Conservation (phyloP, 2,329 filamentous ascomycete species). For the Fusarium euwallaceae region DNA sequence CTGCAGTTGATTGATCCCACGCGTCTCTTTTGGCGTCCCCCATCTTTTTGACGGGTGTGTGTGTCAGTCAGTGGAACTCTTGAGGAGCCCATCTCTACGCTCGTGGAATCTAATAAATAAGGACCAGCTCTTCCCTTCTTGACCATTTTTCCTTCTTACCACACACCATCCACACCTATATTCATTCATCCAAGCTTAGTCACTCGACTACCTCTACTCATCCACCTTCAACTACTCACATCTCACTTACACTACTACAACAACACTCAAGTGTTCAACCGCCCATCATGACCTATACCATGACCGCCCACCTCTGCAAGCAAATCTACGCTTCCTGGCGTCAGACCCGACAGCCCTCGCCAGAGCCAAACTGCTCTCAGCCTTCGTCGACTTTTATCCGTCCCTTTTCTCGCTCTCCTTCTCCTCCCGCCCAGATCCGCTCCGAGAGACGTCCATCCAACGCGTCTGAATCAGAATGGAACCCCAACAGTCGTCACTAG, state of each 20-base stretch:
- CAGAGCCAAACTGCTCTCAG: conserved; percentile 49
- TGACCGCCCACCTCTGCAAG: conserved; percentile 72
- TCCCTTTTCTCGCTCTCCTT: conserved; percentile 45
- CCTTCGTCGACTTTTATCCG: conserved; percentile 44
- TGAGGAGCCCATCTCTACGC: neutral
- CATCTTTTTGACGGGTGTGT: neutral
- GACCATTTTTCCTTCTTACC: neutral
- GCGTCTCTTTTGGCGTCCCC: neutral
- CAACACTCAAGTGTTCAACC: conserved; percentile 6
- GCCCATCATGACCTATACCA: conserved; percentile 68
- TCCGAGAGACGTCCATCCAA: conserved; percentile 44
- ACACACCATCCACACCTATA: neutral
- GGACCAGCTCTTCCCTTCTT: conserved; percentile 3
- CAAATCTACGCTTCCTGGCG: conserved; percentile 72
- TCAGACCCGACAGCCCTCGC: conserved; percentile 60
- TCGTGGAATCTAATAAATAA: conserved; percentile 14
- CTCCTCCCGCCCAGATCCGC: conserved; percentile 43
- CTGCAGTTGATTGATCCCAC: neutral
- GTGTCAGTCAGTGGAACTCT: neutral
- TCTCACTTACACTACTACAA: neutral
- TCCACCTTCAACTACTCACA: no score
- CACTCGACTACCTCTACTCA: neutral
- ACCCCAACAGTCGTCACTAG: conserved; percentile 37
- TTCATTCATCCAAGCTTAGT: neutral
- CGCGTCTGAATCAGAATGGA: conserved; percentile 45